Evolutionary conservation across 2,329 filamentous ascomycete genomes (phyloP).

Genomic region (Calonectria fujianensis): DNA sequence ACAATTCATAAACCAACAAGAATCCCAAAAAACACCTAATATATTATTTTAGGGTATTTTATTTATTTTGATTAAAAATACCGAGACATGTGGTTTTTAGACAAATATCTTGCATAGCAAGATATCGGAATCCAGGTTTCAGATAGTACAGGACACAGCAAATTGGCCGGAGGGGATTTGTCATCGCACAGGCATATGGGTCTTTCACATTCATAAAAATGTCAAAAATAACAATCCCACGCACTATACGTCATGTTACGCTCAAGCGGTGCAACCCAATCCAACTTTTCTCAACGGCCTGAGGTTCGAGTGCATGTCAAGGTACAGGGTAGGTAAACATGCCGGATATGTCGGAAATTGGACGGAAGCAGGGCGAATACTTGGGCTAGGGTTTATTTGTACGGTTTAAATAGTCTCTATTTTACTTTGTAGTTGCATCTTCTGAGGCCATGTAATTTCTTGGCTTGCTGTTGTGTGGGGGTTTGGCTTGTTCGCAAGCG

Average conservation of each 20-base stretch:
- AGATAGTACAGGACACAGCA: background rate
- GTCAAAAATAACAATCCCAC: background rate
- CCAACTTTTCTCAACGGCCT: background rate
- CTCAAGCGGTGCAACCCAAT: background rate
- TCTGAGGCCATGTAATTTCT: background rate
- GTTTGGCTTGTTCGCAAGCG: background rate
- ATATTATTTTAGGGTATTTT: too few species aligned
- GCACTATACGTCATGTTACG: background rate
- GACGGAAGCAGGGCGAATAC: background rate
- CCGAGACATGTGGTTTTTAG: too few species aligned
- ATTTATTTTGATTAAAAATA: too few species aligned
- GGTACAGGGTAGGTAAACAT: background rate
- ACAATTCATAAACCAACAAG: too few species aligned
- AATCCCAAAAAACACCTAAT: too few species aligned
- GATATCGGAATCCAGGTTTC: too few species aligned
- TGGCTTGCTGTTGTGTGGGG: background rate
- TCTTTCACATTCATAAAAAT: background rate
- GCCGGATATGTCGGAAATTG: background rate
- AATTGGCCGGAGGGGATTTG: fast-evolving
- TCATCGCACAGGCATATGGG: background rate
- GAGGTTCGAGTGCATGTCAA: background rate
- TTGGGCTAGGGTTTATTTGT: background rate
- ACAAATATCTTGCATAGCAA: too few species aligned
- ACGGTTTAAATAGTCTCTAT: background rate
- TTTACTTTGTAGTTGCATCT: background rate